Conservation (phyloP, 495 filamentous ascomycete genomes). For the Pseudoneurospora amorphoporcata region DNA sequence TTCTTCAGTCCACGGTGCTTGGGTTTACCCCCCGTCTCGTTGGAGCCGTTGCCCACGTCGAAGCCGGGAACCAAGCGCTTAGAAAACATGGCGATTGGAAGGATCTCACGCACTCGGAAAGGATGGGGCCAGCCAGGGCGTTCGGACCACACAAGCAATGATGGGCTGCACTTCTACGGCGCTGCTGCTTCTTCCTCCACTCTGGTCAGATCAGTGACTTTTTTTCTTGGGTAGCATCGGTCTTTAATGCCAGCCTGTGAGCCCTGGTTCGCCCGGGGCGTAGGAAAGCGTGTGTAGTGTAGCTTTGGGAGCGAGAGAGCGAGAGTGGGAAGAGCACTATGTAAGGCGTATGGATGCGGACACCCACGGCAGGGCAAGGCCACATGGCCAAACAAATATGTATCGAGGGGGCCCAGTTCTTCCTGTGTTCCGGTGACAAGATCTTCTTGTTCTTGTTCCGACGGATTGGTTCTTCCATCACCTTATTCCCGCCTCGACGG, state of each 20-base stretch:
- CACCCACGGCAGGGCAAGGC: not conserved
- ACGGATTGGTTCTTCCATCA: constrained; percentile 1
- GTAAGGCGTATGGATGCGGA: not conserved
- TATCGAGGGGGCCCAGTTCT: not conserved
- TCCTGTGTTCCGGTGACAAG: constrained; percentile 12
- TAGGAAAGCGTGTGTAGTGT: not conserved
- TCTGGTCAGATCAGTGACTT: not conserved
- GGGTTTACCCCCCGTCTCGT: not conserved
- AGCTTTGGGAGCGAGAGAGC: not conserved
- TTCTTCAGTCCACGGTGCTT: constrained; percentile 1
- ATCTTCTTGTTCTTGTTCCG: constrained; percentile 1
- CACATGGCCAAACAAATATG: not conserved
- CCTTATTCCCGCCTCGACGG: not conserved
- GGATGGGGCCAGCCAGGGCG: not conserved
- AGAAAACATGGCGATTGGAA: not conserved
- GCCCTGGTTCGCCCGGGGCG: not conserved
- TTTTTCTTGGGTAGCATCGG: not conserved
- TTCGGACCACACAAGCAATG: not conserved
- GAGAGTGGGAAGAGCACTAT: not conserved
- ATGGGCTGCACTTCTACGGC: not conserved
- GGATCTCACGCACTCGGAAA: not conserved
- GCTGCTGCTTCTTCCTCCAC: not conserved
- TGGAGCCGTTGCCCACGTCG: not conserved
- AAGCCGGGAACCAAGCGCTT: not conserved
- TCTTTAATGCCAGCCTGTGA: not conserved